phyloP scores from a whole-genome alignment of 805 yeast genomes.

The Saccharomycopsis lassenensis region DNA sequence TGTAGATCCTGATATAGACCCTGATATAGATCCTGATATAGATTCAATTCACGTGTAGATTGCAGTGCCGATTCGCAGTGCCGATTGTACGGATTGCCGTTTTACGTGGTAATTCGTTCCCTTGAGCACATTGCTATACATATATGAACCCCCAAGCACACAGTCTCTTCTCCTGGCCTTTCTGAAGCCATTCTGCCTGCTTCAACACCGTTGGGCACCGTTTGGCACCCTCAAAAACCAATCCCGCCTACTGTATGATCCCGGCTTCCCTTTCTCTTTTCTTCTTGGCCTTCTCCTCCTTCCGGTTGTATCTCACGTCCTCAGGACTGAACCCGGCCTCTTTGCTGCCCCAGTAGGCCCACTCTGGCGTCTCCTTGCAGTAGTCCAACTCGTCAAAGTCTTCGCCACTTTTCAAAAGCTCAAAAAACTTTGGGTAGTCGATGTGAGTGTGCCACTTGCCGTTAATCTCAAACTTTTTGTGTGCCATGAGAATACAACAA shows the following conservation, averaged over 20 bases:
- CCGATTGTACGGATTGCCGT: no score
- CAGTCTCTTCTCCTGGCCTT: no score
- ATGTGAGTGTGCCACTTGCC: slow-evolving; percentile 85
- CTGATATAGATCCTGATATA: no score
- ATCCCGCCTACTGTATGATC: not conserved
- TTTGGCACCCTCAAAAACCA: no score
- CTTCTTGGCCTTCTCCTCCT: slow-evolving; percentile 46
- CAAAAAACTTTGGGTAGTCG: slow-evolving; percentile 66
- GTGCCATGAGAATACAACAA: slow-evolving; percentile 82
- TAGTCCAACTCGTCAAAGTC: slow-evolving; percentile 75
- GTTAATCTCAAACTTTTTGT: slow-evolving; percentile 54
- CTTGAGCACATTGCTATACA: no score
- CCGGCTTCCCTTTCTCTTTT: slow-evolving; percentile 13
- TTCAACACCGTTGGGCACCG: no score
- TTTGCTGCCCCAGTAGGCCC: slow-evolving; percentile 85
- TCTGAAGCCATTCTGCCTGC: no score
- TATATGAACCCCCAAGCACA: no score
- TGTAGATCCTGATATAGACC: no score
- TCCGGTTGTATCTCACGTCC: slow-evolving; percentile 58
- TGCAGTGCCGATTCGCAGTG: no score
- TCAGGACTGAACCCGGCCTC: slow-evolving; percentile 87
- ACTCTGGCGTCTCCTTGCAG: slow-evolving; percentile 67
- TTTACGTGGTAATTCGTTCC: no score
- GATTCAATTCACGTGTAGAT: no score
- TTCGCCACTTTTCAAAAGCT: slow-evolving; percentile 50